Evolutionary conservation across 495 filamentous ascomycete species (phyloP).

Genomic region (Penicillium coffeae): DNA sequence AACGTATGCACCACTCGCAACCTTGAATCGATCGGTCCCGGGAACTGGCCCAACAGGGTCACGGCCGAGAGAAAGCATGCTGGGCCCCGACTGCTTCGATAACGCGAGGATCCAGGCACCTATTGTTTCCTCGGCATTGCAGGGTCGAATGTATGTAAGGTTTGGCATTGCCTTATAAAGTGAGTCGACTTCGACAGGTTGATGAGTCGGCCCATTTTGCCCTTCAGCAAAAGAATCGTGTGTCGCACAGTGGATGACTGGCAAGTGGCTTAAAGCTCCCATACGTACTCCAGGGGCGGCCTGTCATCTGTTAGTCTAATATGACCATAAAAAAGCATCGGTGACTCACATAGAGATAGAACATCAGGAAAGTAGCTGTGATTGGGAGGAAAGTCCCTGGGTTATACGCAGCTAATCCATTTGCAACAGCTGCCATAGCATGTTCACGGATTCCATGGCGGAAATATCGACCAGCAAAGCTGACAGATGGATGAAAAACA

Average conservation of each 20-base stretch:
- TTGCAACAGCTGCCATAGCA: slow-evolving; percentile 43
- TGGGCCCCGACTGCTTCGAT: slow-evolving; percentile 20
- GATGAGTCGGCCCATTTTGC: slow-evolving; percentile 52
- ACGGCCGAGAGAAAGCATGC: slow-evolving; percentile 33
- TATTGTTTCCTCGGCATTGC: slow-evolving; percentile 36
- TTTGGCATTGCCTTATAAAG: slow-evolving; percentile 52
- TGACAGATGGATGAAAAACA: slow-evolving; percentile 26
- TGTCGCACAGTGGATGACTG: slow-evolving; percentile 47
- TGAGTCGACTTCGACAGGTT: slow-evolving; percentile 46
- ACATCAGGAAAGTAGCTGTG: too few species aligned
- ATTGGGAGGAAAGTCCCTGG: slow-evolving; percentile 40
- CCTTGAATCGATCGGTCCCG: slow-evolving; percentile 21
- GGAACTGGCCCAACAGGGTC: slow-evolving; percentile 22
- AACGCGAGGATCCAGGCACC: slow-evolving; percentile 41
- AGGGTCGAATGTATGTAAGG: slow-evolving; percentile 44
- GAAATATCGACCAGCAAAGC: slow-evolving; percentile 18
- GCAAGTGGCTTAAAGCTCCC: slow-evolving; percentile 45
- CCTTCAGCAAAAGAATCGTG: slow-evolving; percentile 48
- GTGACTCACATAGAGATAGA: too few species aligned
- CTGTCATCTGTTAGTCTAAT: slow-evolving; percentile 15
- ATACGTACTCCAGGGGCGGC: slow-evolving; percentile 51
- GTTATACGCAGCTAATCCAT: slow-evolving; percentile 43
- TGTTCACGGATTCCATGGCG: slow-evolving; percentile 43
- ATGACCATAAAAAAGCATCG: too few species aligned
- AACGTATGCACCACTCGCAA: slow-evolving; percentile 34